Evolutionary conservation across 1,139 yeast genomes (phyloP).

Genomic region (Yamadazyma songkhlaensis): DNA sequence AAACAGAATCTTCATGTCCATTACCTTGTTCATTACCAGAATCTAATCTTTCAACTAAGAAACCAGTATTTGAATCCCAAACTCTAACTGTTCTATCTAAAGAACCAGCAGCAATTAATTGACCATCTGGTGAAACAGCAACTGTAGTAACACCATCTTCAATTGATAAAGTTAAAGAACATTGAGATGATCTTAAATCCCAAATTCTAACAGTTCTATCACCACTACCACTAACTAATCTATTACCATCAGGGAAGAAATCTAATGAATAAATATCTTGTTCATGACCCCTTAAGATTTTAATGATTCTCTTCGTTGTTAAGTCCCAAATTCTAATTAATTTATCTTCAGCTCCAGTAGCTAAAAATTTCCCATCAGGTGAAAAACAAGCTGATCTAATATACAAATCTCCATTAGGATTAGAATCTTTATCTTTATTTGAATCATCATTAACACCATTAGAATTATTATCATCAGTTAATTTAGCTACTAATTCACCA

Average conservation of each 20-base stretch:
- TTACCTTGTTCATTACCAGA: constrained; percentile 84
- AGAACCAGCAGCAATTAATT: constrained; percentile 93
- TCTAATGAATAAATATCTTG: constrained; percentile 96
- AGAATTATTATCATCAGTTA: constrained; percentile 73
- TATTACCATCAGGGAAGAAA: constrained; percentile 92
- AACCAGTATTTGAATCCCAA: constrained; percentile 95
- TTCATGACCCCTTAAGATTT: constrained; percentile 91
- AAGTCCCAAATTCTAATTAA: constrained; percentile 97
- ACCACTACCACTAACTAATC: constrained; percentile 93
- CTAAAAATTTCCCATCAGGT: constrained; percentile 92
- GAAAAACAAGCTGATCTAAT: constrained; percentile 95
- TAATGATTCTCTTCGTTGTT: constrained; percentile 79
- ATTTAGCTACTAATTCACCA: constrained; percentile 84
- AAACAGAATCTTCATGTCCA: constrained; percentile 96
- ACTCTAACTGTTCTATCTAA: constrained; percentile 94
- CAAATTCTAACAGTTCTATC: constrained; percentile 96
- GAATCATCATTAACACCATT: constrained; percentile 34
- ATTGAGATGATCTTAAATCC: constrained; percentile 92
- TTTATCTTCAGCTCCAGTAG: constrained; percentile 98
- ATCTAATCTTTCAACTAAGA: constrained; percentile 88
- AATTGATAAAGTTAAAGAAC: constrained; percentile 82
- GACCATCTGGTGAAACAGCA: constrained; percentile 94
- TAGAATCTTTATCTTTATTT: constrained; percentile 22
- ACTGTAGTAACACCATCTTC: constrained; percentile 99
- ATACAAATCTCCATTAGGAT: constrained; percentile 73